Conservation (phyloP, 2,329 filamentous ascomycete genomes). For the Cercospora sojina region DNA sequence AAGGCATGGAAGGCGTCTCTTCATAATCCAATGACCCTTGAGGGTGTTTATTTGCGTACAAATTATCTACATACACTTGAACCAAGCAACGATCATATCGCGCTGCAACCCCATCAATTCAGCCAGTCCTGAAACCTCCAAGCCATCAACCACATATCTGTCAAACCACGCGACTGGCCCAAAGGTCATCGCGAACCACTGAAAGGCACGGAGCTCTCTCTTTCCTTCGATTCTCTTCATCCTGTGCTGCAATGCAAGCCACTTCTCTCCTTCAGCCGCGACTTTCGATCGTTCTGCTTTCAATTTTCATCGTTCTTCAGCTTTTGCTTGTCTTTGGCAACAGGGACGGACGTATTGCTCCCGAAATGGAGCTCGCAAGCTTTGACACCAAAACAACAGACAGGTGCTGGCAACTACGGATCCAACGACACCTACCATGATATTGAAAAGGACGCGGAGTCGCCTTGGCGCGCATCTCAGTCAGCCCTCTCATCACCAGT, state of each 20-base stretch:
- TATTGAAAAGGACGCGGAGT: background rate
- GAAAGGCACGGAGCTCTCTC: background rate
- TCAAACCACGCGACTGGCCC: background rate
- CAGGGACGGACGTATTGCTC: background rate
- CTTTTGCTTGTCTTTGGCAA: background rate
- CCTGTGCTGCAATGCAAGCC: background rate
- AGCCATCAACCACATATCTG: background rate
- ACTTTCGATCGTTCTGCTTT: background rate
- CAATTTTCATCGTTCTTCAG: slow-evolving; percentile 3
- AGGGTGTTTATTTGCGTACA: background rate
- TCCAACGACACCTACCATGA: background rate
- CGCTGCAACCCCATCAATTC: background rate
- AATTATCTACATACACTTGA: background rate
- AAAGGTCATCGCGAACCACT: background rate
- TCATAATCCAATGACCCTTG: background rate
- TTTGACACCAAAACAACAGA: background rate
- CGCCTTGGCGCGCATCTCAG: background rate
- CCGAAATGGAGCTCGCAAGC: background rate
- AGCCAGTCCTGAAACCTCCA: background rate
- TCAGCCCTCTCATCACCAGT: background rate
- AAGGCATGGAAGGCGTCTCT: background rate
- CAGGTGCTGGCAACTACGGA: background rate
- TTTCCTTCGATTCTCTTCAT: background rate
- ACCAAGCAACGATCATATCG: background rate
- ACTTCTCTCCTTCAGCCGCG: slow-evolving; percentile 1